Evolutionary conservation across 2,329 filamentous ascomycete species (phyloP), one percentile per base, ranked within the genome.

Genomic region (Fusarium sp.): DNA sequence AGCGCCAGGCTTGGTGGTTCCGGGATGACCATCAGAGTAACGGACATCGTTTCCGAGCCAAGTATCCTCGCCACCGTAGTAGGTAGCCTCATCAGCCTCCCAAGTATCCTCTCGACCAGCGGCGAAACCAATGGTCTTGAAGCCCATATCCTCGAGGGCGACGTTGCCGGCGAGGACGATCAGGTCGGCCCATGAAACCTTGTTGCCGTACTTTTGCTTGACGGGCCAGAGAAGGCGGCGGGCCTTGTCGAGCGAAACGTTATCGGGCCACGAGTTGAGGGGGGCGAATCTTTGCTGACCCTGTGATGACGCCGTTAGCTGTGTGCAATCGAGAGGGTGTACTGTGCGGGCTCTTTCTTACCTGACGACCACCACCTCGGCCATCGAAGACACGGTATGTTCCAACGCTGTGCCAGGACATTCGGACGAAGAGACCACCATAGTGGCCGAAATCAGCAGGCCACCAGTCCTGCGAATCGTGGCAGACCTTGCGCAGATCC

Each of bases 191-290:
- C 91, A 94, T 0, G 91, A 93, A 79, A 94, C 91, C 83, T 91
- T 92, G 84, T 87, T 88, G 76, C 91, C 91, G 73, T 94, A 94
- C 85, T 94, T 94, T 72, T 92, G 90, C 86, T 94, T 94, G 81
- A 94, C 88, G 67, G 91, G 91, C 89, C 74, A 93, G 47, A 94
- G 82, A 61, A 94, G 86, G 67, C 91, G 90, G 60, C 91, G 91
- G 42, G 91, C 91, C 86, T 94, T 94, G 85, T 94, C 91, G 60
- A 94, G 86, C 71, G 83, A 89, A 74, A 88, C 90, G 70, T 94
- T 94, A 81, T 94, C 91, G 47, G 91, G 91, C 91, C 91, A 94
- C 81, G 88, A 77, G 85, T 93, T 93, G 76, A 94, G 87, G n/a
- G 91, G 91, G 52, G 91, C 91, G 73, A 94, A 94, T 49, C 91